Base-by-base conservation (phyloP, 441 rosid genomes). In the Theobroma grandiflorum region DNA sequence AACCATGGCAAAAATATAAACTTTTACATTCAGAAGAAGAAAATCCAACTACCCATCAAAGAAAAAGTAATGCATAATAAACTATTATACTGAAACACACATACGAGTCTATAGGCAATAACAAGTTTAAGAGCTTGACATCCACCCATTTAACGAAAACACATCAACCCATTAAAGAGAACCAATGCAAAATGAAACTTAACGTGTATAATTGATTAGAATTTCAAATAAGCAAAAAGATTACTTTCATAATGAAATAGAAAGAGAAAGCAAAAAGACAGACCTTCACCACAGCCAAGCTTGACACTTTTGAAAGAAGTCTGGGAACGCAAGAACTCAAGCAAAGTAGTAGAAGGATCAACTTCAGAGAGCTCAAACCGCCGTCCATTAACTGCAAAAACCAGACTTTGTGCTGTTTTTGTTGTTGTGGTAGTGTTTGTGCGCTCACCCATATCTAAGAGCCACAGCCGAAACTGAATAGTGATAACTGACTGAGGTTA, bases 281-380 rank as follows among this genome's bases (percentile, higher is more conserved):
- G 18, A 91, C 99, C 99, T 94, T 95, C 97, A 49, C 98, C 99
- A 43, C 99, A 95, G 22, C 99, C 78, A 61, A 91, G 96, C 90
- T 95, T 95, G 77, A 87, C 92, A 59, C 98, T 88, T 89, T 88
- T 95, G 88, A 91, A 92, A 50, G 80, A 76, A 78, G 99, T 90
- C 62, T 80, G 82, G 49, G 81, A 80, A 40, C 99, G 97, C 81
- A 95, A 82, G 84, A 92, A 94, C 71, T 95, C 90, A 33, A 92
- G 93, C 86, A 94, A 79, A 63, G 98, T 94, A 45, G 92, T 89
- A 12, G 96, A 92, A 78, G 96, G 93, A 70, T 91, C 90, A 5
- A 90, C 57, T 4, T 59, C 55, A 12, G 90, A 82, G 18, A 94
- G 80, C 85, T 95, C 95, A 82, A 88, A 93, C 80, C 91, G 89